These are phyloP conservation scores for Fusarium sp. DNA, from an alignment of 2,329 filamentous ascomycete genomes.

Conservation along the genomic window DNA sequence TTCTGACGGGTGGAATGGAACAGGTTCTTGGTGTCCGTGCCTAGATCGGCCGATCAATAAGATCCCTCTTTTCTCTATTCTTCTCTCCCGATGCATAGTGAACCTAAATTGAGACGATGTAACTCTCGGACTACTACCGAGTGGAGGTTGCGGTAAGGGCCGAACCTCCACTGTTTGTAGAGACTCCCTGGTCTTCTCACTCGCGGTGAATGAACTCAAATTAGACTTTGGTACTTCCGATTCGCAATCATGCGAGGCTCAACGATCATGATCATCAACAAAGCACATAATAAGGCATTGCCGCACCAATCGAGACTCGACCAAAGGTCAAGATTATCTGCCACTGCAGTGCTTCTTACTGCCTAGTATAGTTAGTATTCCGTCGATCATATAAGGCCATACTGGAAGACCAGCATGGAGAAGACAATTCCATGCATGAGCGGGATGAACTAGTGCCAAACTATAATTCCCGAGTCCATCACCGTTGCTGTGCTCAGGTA, in stretches of 20 bases:
- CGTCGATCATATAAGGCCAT: no score
- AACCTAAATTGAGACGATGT: not conserved
- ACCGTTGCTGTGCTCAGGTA: no score
- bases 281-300: not conserved
- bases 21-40: not conserved
- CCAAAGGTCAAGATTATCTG: not conserved
- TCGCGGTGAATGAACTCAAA: not conserved
- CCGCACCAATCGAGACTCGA: not conserved
- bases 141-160: not conserved
- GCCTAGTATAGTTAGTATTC: no score
- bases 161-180: not conserved
- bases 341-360: fast-evolving
- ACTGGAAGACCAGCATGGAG: no score
- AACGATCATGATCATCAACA: no score
- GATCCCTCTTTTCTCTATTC: not conserved
- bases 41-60: not conserved
- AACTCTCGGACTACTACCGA: no score
- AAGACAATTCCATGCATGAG: no score
- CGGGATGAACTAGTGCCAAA: no score
- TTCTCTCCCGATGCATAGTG: not conserved
- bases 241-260: no score
- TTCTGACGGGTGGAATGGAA: not conserved
- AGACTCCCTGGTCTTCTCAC: not conserved
- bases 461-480: no score
- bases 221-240: not conserved